Conservation (phyloP, 1,284 basidiomycete genomes). For the Heterobasidion occidentale region DNA sequence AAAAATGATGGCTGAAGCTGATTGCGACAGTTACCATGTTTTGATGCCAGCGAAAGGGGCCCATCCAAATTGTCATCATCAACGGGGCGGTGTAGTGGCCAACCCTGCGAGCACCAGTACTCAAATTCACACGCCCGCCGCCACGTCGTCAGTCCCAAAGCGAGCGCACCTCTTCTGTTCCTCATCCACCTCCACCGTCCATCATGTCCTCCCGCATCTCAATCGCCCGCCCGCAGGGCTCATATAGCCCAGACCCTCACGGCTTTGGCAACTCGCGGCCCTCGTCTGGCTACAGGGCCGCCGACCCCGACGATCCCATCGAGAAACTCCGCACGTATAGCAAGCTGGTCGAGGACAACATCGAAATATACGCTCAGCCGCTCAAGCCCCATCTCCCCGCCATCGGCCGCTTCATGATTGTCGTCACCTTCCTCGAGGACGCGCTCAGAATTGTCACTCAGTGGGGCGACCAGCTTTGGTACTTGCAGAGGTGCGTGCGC, state of each 20-base stretch:
- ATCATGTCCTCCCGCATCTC: slow-evolving; percentile 77
- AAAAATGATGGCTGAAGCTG: not conserved
- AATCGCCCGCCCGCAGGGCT: slow-evolving; percentile 66
- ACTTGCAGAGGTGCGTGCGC: slow-evolving; percentile 75
- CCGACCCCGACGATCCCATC: slow-evolving; percentile 75
- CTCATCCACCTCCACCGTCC: slow-evolving; percentile 10
- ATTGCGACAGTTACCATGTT: not conserved
- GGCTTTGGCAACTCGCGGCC: slow-evolving; percentile 62
- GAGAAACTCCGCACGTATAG: slow-evolving; percentile 78
- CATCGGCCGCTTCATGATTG: slow-evolving; percentile 94
- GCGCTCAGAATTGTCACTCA: slow-evolving; percentile 91
- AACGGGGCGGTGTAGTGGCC: not conserved
- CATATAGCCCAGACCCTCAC: slow-evolving; percentile 60
- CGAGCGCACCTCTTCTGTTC: slow-evolving; percentile 9
- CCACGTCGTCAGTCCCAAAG: slow-evolving; percentile 9
- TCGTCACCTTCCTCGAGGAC: slow-evolving; percentile 98
- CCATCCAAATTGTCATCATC: slow-evolving; percentile 12
- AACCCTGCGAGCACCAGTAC: not conserved
- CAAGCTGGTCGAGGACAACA: slow-evolving; percentile 82
- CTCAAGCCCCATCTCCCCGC: slow-evolving; percentile 92
- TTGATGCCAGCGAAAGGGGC: not conserved
- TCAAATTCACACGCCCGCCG: slow-evolving; percentile 7
- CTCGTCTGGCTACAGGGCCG: slow-evolving; percentile 65
- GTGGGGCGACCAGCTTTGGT: slow-evolving; percentile 96
- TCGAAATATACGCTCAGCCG: slow-evolving; percentile 92